Base-by-base conservation (phyloP, 768 basidiomycete species). In the Russula ochroleuca region DNA sequence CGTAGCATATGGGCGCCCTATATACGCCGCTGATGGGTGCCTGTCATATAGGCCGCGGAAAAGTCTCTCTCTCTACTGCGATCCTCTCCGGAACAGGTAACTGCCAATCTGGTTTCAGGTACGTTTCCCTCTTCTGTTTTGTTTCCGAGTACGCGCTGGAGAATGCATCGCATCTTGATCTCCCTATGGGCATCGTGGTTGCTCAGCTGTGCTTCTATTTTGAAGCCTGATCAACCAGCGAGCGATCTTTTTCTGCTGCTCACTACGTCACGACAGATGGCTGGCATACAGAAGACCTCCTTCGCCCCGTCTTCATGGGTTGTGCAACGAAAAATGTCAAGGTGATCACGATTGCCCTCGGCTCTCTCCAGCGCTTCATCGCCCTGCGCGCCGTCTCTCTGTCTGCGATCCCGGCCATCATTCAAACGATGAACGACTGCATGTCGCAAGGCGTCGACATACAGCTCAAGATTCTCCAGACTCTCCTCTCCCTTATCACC, bases 381-480 rank as follows among this genome's bases (percentile, higher is more conserved):
- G 80, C 88, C 5, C 82, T 94, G 62, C 88, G 87, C 73, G 92
- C 91, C 23, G 91, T 96, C 1, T 90, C 89, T 0, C 85, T 88
- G 73, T 85, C 84, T 2, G 84, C 87, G 0, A 88, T 96, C 0
- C 85, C 91, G 1, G 73, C 84, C 40, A 90, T 98, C 57, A 82
- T 98, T 69, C 83, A 76, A 50, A 96, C 89, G 0, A 88, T 99
- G 84, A 84, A 80, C 62, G 87, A 91, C 66, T 92, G 92, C 19
- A 85, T 96, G 78, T 87, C 84, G 33, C 94, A 96, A 72, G 97
- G 94, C 7, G 95, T 98, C 35, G 97, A 99, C 72, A 97, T 98
- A 31, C 97, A 98, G 72, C 81, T 98, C 43, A 88, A 91, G 57
- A 91, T 98, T 31, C 80, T 98, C 0, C 95, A 98, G 73, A 95